Percentiles rank a stretch among this genome's conserved stretches.
Evolutionary conservation across 2,329 filamentous ascomycete genomes (phyloP).

Genomic region (Venturia pyrina): DNA sequence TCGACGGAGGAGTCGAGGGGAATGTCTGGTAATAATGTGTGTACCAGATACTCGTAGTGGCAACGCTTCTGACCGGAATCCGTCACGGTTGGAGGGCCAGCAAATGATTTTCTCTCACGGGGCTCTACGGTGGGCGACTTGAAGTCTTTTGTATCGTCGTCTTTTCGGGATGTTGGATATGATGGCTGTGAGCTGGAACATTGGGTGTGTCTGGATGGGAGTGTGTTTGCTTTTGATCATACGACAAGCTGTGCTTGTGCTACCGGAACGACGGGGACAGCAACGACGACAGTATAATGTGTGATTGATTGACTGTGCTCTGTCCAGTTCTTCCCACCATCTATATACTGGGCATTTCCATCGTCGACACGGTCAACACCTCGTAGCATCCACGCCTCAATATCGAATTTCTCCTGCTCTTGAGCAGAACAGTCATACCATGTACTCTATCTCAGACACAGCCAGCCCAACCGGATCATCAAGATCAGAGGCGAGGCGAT

Average conservation of each 20-base stretch:
- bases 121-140: neutral
- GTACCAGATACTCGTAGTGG: too few relatives aligned
- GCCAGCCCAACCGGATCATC: neutral
- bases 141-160: neutral
- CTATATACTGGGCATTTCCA: neutral
- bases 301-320: neutral
- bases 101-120: neutral
- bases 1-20: neutral
- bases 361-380: too few relatives aligned
- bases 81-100: too few relatives aligned
- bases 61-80: too few relatives aligned
- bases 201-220: neutral
- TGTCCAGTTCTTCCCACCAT: neutral
- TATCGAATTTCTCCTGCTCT: neutral
- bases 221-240: neutral
- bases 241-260: neutral
- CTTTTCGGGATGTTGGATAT: neutral
- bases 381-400: too few relatives aligned
- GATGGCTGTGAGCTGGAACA: neutral
- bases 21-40: neutral
- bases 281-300: too few relatives aligned
- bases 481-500: neutral
- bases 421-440: neutral
- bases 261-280: neutral
- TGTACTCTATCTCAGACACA: neutral